Evolutionary conservation across 192 early-diverging fungal species (phyloP).

Genomic region (Rhizophagus clarus): DNA sequence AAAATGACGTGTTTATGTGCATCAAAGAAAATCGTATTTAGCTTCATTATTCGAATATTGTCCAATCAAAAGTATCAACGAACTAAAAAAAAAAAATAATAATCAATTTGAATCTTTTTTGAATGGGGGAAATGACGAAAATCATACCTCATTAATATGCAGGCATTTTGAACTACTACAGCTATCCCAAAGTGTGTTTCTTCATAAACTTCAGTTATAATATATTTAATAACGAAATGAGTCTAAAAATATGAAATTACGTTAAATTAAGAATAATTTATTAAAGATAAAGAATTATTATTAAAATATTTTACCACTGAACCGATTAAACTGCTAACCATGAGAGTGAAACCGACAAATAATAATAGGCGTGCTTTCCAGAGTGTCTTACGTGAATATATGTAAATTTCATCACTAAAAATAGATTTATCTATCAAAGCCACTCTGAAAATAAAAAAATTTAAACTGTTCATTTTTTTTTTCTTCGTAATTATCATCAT

Average conservation of each 20-base stretch:
- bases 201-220: background rate
- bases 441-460: background rate
- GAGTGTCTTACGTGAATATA: background rate
- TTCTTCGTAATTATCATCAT: too few species aligned
- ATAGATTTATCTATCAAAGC: background rate
- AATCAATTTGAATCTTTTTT: too few species aligned
- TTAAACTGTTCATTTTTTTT: too few species aligned
- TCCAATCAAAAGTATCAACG: background rate
- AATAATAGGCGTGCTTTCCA: conserved; percentile 18
- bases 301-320: conserved; percentile 15
- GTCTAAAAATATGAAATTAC: background rate
- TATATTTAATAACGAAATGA: background rate
- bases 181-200: background rate
- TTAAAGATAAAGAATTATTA: too few species aligned
- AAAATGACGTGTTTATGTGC: background rate
- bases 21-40: background rate
- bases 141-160: background rate
- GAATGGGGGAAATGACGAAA: background rate
- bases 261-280: background rate
- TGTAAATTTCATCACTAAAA: background rate
- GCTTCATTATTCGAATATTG: background rate
- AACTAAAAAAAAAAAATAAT: background rate
- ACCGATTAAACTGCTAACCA: conserved; percentile 8
- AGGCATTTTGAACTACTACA: background rate
- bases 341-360: conserved; percentile 9